Percentiles rank a stretch among this genome's conserved stretches.
These are phyloP conservation scores for Ogataea naganishii DNA, from an alignment of 805 yeast species.

Conservation along the genomic window DNA sequence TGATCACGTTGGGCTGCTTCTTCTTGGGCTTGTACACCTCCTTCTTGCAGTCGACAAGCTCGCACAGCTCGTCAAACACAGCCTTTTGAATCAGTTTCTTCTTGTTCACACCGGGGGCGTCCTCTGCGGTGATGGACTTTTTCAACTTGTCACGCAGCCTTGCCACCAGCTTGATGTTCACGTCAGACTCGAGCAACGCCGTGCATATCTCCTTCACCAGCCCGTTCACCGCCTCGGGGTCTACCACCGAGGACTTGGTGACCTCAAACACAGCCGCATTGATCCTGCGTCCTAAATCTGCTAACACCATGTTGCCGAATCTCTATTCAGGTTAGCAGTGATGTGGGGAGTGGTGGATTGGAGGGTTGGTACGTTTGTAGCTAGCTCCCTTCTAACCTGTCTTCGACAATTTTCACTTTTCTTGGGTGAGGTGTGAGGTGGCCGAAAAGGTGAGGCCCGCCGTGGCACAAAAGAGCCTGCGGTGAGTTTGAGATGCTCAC, in stretches of 20 bases:
- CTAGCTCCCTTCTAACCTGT: too few relatives aligned
- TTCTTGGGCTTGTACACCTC: slow-evolving; percentile 71
- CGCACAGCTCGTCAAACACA: slow-evolving; percentile 87
- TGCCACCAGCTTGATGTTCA: slow-evolving; percentile 77
- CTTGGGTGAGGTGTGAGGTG: too few relatives aligned
- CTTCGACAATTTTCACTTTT: too few relatives aligned
- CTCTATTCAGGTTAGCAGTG: background rate
- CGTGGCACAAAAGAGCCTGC: too few relatives aligned
- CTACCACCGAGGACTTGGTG: slow-evolving; percentile 51
- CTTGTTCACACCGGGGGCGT: slow-evolving; percentile 53
- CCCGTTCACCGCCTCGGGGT: slow-evolving; percentile 46
- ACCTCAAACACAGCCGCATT: slow-evolving; percentile 65
- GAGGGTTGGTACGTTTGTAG: background rate
- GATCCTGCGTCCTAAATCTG: slow-evolving; percentile 71
- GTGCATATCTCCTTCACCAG: slow-evolving; percentile 85
- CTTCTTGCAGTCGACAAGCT: slow-evolving; percentile 64
- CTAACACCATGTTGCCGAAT: slow-evolving; percentile 52
- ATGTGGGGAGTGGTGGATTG: background rate
- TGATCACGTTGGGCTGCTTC: slow-evolving; percentile 69
- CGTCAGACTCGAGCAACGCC: slow-evolving; percentile 91
- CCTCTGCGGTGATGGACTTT: slow-evolving; percentile 43
- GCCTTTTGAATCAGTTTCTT: slow-evolving; percentile 82
- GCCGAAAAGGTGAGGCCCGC: too few relatives aligned
- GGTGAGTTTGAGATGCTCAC: too few relatives aligned
- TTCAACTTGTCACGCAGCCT: slow-evolving; percentile 66